Conservation (phyloP, 2,329 filamentous ascomycete species). For the Ceratocystis eucalypticola region DNA sequence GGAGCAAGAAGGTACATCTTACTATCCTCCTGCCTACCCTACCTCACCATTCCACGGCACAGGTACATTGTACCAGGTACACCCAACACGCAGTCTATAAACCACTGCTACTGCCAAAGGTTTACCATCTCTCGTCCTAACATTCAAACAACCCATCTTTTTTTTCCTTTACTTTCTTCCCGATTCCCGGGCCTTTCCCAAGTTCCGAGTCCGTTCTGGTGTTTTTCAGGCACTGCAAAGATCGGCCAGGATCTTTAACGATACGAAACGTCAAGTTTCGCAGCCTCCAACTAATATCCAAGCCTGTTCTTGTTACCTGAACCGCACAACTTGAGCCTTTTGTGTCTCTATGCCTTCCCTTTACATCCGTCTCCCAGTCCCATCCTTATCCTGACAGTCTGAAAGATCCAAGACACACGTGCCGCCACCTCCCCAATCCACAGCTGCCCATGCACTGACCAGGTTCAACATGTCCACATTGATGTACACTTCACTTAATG, state of each 20-base stretch:
- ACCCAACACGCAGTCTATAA: background rate
- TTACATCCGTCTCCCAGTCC: background rate
- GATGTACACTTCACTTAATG: background rate
- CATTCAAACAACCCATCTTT: background rate
- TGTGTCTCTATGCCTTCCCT: background rate
- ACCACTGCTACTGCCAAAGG: background rate
- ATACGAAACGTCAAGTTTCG: constrained; percentile 1
- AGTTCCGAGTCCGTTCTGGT: background rate
- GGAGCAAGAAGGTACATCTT: background rate
- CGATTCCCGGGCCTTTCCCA: background rate
- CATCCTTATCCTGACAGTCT: background rate
- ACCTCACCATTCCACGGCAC: constrained; percentile 5
- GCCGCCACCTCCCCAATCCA: background rate
- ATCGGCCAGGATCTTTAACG: background rate
- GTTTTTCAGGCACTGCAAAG: background rate
- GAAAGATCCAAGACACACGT: background rate
- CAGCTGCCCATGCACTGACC: background rate
- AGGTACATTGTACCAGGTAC: background rate
- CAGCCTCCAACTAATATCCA: background rate
- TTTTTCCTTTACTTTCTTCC: background rate
- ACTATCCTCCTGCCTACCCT: background rate
- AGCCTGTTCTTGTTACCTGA: background rate
- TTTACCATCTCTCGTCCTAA: background rate
- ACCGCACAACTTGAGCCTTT: background rate
- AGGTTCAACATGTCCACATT: background rate